Conservation (phyloP, 148 eudicot genomes). For the Amaranthus hypochondriacus region DNA sequence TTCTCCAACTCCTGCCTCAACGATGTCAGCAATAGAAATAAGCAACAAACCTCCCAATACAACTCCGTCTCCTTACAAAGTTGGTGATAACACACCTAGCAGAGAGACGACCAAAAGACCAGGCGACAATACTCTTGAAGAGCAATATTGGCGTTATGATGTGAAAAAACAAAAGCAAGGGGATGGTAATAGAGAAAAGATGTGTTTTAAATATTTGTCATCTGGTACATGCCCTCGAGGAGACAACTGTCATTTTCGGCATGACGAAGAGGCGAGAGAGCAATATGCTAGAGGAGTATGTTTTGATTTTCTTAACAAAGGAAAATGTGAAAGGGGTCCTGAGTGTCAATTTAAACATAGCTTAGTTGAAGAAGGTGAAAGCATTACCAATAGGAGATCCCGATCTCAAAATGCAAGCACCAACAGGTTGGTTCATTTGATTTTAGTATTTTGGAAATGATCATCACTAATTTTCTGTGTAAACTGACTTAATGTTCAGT, state of each 20-base stretch:
- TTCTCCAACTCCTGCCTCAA: slow-evolving; percentile 90
- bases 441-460: neutral
- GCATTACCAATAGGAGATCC: slow-evolving; percentile 36
- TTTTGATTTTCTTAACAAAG: slow-evolving; percentile 88
- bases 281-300: slow-evolving; percentile 85
- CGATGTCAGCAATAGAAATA: slow-evolving; percentile 70
- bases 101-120: slow-evolving; percentile 51
- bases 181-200: slow-evolving; percentile 46
- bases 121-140: slow-evolving; percentile 45
- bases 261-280: slow-evolving; percentile 77
- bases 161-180: slow-evolving; percentile 69
- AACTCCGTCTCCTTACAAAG: slow-evolving; percentile 57
- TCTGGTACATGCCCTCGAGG: slow-evolving; percentile 86
- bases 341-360: slow-evolving; percentile 82
- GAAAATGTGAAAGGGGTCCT: slow-evolving; percentile 90
- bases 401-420: slow-evolving; percentile 40
- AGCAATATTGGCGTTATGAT: slow-evolving; percentile 97
- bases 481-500: neutral
- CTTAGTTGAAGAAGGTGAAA: slow-evolving; percentile 59
- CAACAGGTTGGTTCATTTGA: slow-evolving; percentile 43
- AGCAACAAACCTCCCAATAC: slow-evolving; percentile 66
- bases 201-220: slow-evolving; percentile 80
- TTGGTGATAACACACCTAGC: slow-evolving; percentile 26
- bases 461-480: neutral
- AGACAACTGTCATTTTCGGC: slow-evolving; percentile 75